These are phyloP conservation scores for Haplosporangium gracile DNA, from an alignment of 192 early-diverging fungal species.

Conservation along the genomic window DNA sequence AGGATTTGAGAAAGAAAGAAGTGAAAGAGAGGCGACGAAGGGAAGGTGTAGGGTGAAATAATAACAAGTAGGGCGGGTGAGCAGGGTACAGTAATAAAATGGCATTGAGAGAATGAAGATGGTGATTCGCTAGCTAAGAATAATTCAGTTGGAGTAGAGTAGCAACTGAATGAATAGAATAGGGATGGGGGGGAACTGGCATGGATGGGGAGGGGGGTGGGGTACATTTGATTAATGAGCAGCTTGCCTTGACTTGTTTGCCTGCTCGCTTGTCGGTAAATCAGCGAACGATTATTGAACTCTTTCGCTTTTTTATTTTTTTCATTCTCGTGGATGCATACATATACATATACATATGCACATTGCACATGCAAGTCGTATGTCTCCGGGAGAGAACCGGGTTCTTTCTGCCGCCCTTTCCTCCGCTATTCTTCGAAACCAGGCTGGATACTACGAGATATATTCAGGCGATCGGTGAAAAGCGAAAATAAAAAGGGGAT, in stretches of 20 bases:
- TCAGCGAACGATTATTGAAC: too few relatives aligned
- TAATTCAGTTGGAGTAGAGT: not conserved
- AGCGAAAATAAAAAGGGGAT: not conserved
- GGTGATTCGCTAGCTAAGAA: not conserved
- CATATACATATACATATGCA: not conserved
- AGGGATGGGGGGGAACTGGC: not conserved
- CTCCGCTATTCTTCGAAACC: not conserved
- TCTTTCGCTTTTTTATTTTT: too few relatives aligned
- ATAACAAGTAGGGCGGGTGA: not conserved
- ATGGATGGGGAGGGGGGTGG: too few relatives aligned
- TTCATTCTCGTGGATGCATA: not conserved
- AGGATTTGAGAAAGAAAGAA: not conserved
- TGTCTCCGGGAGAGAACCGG: not conserved
- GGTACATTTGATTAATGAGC: too few relatives aligned
- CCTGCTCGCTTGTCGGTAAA: too few relatives aligned
- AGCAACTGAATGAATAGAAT: not conserved
- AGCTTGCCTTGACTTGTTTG: too few relatives aligned
- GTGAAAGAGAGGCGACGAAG: not conserved
- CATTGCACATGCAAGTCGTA: not conserved
- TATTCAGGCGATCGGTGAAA: not conserved
- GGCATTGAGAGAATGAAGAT: not conserved
- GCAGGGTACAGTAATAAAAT: not conserved
- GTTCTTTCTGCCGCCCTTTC: not conserved
- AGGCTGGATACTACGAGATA: not conserved
- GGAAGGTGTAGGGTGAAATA: slow-evolving; percentile 1